Conservation (phyloP, 176 grass and related monocot genomes). For the Coix lacrymajobi region DNA sequence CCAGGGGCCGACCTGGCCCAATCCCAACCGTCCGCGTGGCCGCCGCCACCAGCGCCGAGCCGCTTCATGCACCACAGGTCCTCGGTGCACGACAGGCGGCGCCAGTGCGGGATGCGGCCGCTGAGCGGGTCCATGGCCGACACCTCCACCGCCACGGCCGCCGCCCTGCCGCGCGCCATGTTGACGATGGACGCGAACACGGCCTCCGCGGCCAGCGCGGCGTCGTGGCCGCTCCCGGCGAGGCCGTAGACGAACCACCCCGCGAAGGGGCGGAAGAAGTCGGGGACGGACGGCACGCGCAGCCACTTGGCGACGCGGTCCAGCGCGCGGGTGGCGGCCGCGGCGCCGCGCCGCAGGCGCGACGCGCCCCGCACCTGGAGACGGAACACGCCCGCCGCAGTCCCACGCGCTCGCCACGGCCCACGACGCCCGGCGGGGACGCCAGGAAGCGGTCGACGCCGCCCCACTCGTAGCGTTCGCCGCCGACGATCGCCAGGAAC, state of each 20-base stretch:
- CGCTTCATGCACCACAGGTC: constrained; percentile 89
- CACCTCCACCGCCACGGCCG: constrained; percentile 62
- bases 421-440: constrained; percentile 62
- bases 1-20: constrained; percentile 68
- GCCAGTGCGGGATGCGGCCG: constrained; percentile 65
- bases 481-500: constrained; percentile 43
- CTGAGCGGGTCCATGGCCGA: constrained; percentile 54
- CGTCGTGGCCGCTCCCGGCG: constrained; percentile 42
- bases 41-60: constrained; percentile 37
- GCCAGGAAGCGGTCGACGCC: constrained; percentile 50
- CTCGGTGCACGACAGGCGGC: constrained; percentile 54
- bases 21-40: constrained; percentile 44
- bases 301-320: constrained; percentile 64
- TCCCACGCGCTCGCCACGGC: constrained; percentile 72
- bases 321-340: constrained; percentile 43
- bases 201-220: constrained; percentile 26
- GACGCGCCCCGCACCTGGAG: constrained; percentile 71
- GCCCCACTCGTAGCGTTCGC: constrained; percentile 34
- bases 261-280: constrained; percentile 61
- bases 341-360: constrained; percentile 33
- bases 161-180: constrained; percentile 46
- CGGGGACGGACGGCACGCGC: constrained; percentile 61
- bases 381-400: constrained; percentile 74
- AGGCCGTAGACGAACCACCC: constrained; percentile 86
- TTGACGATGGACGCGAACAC: constrained; percentile 53